These are phyloP conservation scores for Lecanoromycetidae sp. DNA, from an alignment of 2,329 filamentous ascomycete species.

Conservation along the genomic window DNA sequence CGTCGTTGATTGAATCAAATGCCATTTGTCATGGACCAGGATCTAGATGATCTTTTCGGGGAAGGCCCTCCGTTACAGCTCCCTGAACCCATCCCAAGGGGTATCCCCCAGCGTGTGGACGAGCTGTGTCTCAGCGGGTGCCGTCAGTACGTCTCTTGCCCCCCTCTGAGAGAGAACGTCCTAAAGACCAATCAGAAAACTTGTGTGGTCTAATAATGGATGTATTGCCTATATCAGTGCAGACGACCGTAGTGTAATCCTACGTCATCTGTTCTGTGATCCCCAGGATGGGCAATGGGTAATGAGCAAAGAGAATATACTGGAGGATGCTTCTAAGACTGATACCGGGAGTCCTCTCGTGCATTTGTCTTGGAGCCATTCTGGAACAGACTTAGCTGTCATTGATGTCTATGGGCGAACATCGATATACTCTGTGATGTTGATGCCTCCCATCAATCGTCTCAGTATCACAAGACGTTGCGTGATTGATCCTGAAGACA, in stretches of 20 bases:
- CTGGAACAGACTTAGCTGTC: conserved; percentile 67
- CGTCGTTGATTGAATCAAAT: no score
- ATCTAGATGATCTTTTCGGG: conserved; percentile 61
- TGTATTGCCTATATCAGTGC: conserved; percentile 70
- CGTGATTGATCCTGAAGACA: conserved; percentile 57
- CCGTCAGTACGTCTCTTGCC: conserved; percentile 54
- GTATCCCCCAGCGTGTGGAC: conserved; percentile 60
- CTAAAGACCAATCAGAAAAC: conserved; percentile 42
- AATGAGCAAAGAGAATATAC: conserved; percentile 57
- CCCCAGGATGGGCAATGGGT: conserved; percentile 61
- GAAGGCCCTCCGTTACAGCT: conserved; percentile 50
- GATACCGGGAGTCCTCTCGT: conserved; percentile 55
- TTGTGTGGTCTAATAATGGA: conserved; percentile 80
- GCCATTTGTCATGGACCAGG: conserved; percentile 34
- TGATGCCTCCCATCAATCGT: conserved; percentile 60
- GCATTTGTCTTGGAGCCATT: conserved; percentile 72
- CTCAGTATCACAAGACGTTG: conserved; percentile 51
- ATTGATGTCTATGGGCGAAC: conserved; percentile 70
- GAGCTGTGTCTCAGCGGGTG: conserved; percentile 65
- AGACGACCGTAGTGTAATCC: conserved; percentile 57
- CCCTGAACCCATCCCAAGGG: conserved; percentile 45
- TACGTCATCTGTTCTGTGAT: conserved; percentile 60
- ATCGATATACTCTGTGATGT: conserved; percentile 49
- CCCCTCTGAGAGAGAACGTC: conserved; percentile 12
- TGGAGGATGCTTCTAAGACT: conserved; percentile 49